A percentile compares a stretch with the other conserved stretches of the same genome.
phyloP scores from a whole-genome alignment of 2,329 filamentous ascomycete genomes.

The Chalaropsis ovoidea region DNA sequence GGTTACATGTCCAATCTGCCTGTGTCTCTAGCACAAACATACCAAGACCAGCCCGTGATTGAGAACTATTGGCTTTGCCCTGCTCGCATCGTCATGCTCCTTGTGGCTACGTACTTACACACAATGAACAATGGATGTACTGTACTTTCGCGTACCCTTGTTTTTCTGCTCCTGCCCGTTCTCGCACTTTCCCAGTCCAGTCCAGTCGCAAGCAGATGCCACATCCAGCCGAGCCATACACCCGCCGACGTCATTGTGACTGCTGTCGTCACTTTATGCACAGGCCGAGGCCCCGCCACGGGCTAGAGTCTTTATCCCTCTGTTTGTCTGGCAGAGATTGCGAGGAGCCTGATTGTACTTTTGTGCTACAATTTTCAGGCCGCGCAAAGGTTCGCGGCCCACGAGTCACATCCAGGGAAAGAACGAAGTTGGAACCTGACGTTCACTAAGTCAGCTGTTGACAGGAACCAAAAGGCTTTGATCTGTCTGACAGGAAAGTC shows the following conservation, averaged over 20 bases:
- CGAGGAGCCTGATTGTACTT: neutral
- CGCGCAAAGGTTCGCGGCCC: too few species aligned
- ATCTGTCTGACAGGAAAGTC: neutral
- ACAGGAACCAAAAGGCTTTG: neutral
- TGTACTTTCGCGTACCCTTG: neutral
- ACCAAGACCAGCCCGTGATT: too few species aligned
- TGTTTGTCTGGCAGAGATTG: neutral
- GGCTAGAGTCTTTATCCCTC: neutral
- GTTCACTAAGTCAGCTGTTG: neutral
- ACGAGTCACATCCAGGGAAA: too few species aligned
- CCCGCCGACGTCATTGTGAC: neutral
- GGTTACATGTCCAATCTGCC: too few species aligned
- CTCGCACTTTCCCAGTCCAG: too few species aligned
- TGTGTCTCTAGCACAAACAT: too few species aligned
- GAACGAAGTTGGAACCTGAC: neutral
- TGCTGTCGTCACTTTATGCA: neutral
- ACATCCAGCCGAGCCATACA: neutral
- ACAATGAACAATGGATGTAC: too few species aligned
- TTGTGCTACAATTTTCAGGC: too few species aligned
- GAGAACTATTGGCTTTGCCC: too few species aligned
- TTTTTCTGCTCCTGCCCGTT: neutral
- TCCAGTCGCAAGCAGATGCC: slow-evolving; percentile 1
- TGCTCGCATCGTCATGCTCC: too few species aligned
- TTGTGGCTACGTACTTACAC: too few species aligned
- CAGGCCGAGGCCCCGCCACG: neutral